Conservation (phyloP, 805 yeast species). For the Monosporozyma unispora region DNA sequence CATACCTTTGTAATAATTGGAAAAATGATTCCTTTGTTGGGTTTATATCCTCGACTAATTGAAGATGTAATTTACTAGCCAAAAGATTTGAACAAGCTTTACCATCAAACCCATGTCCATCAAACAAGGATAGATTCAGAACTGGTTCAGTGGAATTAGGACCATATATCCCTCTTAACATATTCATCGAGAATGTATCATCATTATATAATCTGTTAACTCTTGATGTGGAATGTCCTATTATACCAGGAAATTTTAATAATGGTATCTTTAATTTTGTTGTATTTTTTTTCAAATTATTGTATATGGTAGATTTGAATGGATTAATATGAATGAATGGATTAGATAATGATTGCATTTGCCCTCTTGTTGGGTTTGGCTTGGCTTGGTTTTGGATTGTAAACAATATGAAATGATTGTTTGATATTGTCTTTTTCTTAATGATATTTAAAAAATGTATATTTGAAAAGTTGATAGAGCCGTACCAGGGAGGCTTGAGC, state of each 20-base stretch:
- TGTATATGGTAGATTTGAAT: not conserved
- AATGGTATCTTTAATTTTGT: conserved; percentile 9
- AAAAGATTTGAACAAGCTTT: conserved; percentile 50
- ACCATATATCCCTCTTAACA: conserved; percentile 32
- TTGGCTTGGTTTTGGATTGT: no score
- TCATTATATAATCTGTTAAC: conserved; percentile 74
- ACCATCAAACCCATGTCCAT: conserved; percentile 89
- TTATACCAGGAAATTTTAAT: conserved; percentile 26
- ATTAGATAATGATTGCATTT: not conserved
- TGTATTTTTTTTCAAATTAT: not conserved
- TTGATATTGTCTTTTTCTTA: not conserved
- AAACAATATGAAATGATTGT: no score
- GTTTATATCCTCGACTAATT: conserved; percentile 38
- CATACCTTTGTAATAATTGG: conserved; percentile 46
- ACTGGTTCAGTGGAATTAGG: conserved; percentile 29
- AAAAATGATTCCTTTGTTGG: conserved; percentile 30
- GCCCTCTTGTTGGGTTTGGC: not conserved
- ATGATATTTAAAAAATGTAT: not conserved
- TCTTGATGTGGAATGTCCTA: conserved; percentile 74
- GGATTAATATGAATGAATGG: not conserved
- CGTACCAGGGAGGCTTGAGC: no score
- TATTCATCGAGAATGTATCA: conserved; percentile 64
- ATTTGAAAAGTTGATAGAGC: not conserved
- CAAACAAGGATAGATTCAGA: conserved; percentile 71
- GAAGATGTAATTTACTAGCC: conserved; percentile 41